Conservation (phyloP, 352 stramenopile genomes). For the Globisporangium solare region DNA sequence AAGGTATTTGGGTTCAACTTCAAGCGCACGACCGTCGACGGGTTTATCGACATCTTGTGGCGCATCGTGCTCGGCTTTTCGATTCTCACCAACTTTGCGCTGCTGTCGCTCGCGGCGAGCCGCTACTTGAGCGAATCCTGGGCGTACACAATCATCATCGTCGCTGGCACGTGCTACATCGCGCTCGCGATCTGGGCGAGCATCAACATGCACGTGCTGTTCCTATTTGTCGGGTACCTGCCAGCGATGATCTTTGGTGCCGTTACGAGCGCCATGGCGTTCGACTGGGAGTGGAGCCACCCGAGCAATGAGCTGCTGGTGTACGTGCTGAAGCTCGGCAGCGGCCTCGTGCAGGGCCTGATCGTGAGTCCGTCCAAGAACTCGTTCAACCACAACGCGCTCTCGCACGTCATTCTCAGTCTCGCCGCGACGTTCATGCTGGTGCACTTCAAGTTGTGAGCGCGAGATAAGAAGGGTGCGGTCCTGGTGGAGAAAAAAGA, state of each 20-base stretch:
- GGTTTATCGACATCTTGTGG: constrained; percentile 71
- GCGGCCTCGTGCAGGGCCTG: constrained; percentile 75
- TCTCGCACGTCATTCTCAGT: constrained; percentile 83
- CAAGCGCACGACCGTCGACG: constrained; percentile 65
- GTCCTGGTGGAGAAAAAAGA: too few species aligned
- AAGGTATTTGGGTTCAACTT: constrained; percentile 71
- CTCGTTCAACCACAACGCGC: constrained; percentile 87
- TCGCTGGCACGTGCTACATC: constrained; percentile 63
- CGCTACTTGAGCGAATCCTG: constrained; percentile 71
- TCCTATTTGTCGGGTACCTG: constrained; percentile 80
- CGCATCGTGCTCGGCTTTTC: constrained; percentile 78
- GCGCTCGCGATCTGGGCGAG: constrained; percentile 73
- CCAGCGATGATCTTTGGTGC: constrained; percentile 79
- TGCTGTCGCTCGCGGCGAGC: constrained; percentile 70
- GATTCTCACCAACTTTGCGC: constrained; percentile 83
- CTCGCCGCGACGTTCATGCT: constrained; percentile 81
- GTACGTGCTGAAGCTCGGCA: constrained; percentile 73
- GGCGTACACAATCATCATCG: constrained; percentile 68
- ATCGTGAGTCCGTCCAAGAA: constrained; percentile 77
- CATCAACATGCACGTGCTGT: constrained; percentile 79
- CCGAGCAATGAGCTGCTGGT: constrained; percentile 80
- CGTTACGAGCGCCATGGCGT: constrained; percentile 67
- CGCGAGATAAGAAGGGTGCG: background rate
- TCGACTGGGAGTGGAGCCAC: constrained; percentile 77
- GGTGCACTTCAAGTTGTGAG: constrained; percentile 73